These are phyloP conservation scores for Syzygium syzygioides DNA, from an alignment of 441 rosid genomes.

Conservation along the genomic window DNA sequence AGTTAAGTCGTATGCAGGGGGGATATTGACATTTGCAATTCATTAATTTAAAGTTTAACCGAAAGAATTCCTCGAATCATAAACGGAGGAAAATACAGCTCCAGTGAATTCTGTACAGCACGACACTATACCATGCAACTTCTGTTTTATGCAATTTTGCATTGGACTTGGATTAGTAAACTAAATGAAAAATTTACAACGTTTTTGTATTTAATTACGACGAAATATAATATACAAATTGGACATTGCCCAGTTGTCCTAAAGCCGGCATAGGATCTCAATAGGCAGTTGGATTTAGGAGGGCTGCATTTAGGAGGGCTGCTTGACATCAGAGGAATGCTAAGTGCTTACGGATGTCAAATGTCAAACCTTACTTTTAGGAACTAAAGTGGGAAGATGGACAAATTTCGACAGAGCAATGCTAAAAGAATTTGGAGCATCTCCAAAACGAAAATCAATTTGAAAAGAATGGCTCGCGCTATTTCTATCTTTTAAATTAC, in stretches of 20 bases:
- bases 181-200: not conserved
- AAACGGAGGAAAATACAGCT: not conserved
- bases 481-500: not conserved
- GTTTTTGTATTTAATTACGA: not conserved
- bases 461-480: not conserved
- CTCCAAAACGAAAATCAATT: not conserved
- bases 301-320: not conserved
- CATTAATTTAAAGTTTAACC: not conserved
- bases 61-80: not conserved
- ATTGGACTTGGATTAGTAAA: not conserved
- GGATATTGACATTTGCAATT: not conserved
- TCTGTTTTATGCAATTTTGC: not conserved
- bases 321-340: not conserved
- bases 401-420: not conserved
- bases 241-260: not conserved
- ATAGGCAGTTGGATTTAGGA: not conserved
- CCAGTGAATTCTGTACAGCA: not conserved
- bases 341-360: not conserved
- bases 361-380: not conserved
- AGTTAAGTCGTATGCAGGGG: not conserved
- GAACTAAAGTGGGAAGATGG: not conserved
- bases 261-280: not conserved
- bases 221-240: not conserved
- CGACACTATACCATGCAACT: not conserved
- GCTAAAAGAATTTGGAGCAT: not conserved